phyloP scores from a whole-genome alignment of 768 basidiomycete species.

The Lactifluus volemus region DNA sequence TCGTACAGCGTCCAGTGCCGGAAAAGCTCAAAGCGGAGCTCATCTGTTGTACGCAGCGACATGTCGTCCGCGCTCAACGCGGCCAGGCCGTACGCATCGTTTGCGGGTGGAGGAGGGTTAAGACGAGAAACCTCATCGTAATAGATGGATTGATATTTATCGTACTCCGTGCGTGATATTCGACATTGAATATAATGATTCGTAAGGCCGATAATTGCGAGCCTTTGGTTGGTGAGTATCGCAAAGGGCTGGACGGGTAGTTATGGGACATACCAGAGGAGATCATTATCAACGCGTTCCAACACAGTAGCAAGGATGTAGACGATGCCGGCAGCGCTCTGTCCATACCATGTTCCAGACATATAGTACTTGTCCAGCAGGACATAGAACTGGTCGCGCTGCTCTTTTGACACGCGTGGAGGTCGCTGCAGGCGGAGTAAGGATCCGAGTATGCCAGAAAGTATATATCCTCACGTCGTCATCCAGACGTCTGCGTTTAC shows the following conservation, averaged over 20 bases:
- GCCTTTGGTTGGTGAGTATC: conserved; percentile 38
- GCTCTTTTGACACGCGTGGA: conserved; percentile 57
- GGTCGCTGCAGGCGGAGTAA: conserved; percentile 31
- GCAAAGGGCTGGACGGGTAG: background rate
- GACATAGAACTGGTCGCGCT: conserved; percentile 53
- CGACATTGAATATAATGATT: conserved; percentile 84
- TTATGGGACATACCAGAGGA: conserved; percentile 61
- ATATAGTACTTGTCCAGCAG: conserved; percentile 76
- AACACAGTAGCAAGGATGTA: conserved; percentile 87
- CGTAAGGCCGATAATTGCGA: conserved; percentile 89
- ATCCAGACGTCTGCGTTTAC: conserved; percentile 37
- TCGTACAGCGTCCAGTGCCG: conserved; percentile 98
- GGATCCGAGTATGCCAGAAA: conserved; percentile 5
- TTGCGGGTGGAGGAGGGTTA: conserved; percentile 51
- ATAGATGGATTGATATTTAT: conserved; percentile 70
- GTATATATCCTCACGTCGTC: conserved; percentile 25
- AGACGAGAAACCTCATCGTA: conserved; percentile 90
- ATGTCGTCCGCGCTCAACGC: conserved; percentile 74
- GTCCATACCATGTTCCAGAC: conserved; percentile 79
- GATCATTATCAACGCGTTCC: conserved; percentile 87
- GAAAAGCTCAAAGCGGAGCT: conserved; percentile 90
- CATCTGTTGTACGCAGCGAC: conserved; percentile 74
- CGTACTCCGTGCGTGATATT: conserved; percentile 82
- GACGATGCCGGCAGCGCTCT: conserved; percentile 81
- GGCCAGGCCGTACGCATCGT: conserved; percentile 35